Evolutionary conservation across 2,329 filamentous ascomycete genomes (phyloP).

Genomic region (Trichoderma asperellum): DNA sequence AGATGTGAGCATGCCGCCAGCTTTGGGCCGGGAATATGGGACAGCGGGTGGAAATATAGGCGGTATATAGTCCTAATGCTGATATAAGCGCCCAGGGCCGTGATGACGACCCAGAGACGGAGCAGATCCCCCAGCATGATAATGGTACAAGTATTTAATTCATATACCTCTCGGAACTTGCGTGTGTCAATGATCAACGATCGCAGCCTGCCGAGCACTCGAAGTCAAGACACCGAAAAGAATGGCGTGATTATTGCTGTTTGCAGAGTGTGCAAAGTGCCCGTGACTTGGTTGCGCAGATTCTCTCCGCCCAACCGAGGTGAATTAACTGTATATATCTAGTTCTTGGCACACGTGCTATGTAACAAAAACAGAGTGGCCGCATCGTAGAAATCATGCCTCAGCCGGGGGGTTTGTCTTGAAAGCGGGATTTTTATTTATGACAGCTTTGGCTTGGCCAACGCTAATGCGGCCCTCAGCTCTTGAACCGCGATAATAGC

Average conservation of each 20-base stretch:
- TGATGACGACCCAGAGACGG: constrained; percentile 1
- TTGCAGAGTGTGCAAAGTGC: background rate
- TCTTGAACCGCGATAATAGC: background rate
- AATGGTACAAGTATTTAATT: background rate
- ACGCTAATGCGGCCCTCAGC: background rate
- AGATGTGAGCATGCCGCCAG: constrained; percentile 35
- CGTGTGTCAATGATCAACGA: too few relatives aligned
- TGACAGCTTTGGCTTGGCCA: background rate
- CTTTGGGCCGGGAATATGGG: constrained; percentile 39
- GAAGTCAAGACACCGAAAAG: background rate
- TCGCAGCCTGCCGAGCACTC: too few relatives aligned
- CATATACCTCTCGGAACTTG: background rate
- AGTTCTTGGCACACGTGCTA: background rate
- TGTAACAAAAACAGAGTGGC: background rate
- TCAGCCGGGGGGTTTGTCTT: background rate
- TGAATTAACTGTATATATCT: background rate
- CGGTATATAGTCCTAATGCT: constrained; percentile 34
- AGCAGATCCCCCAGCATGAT: background rate
- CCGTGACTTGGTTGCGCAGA: background rate
- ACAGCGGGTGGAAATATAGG: constrained; percentile 40
- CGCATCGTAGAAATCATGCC: background rate
- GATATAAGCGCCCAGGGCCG: background rate
- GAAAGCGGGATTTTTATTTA: background rate
- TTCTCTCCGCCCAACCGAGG: background rate
- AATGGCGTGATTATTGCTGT: background rate